Percentiles rank a stretch among this genome's conserved stretches.
phyloP scores from a whole-genome alignment of 345 rosid genomes.

The Citrus inodora region DNA sequence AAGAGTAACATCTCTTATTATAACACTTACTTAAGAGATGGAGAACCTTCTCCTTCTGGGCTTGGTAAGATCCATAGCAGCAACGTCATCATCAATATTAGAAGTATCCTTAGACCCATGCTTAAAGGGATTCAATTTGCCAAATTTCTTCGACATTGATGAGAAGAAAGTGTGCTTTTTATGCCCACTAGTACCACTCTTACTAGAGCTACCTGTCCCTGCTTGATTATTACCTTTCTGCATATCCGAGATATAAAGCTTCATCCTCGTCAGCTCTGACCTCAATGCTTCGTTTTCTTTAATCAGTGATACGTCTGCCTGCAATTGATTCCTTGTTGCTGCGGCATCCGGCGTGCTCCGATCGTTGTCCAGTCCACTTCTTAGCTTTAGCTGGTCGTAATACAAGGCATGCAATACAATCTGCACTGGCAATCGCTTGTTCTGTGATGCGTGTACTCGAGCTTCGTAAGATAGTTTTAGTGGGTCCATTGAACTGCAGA shows the following conservation, averaged over 20 bases:
- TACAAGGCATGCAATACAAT: slow-evolving; percentile 83
- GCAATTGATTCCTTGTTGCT: slow-evolving; percentile 51
- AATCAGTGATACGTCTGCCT: slow-evolving; percentile 58
- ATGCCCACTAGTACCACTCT: slow-evolving; percentile 18
- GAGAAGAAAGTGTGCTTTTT: slow-evolving; percentile 59
- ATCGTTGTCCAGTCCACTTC: slow-evolving; percentile 55
- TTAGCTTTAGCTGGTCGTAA: slow-evolving; percentile 82
- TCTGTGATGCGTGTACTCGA: slow-evolving; percentile 92
- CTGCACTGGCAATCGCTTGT: slow-evolving; percentile 88
- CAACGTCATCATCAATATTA: slow-evolving; percentile 50
- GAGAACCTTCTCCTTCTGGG: slow-evolving; percentile 97
- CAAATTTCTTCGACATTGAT: slow-evolving; percentile 80
- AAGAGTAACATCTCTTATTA: not conserved
- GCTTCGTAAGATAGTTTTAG: slow-evolving; percentile 85
- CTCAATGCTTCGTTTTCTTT: slow-evolving; percentile 87
- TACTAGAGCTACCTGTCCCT: slow-evolving; percentile 23
- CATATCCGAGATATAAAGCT: slow-evolving; percentile 61
- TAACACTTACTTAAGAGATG: slow-evolving; percentile 38
- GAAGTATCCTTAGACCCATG: slow-evolving; percentile 88
- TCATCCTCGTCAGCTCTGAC: slow-evolving; percentile 83
- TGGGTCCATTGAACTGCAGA: slow-evolving; percentile 86
- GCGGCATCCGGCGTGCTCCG: slow-evolving; percentile 32
- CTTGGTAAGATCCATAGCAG: slow-evolving; percentile 54
- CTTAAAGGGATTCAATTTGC: slow-evolving; percentile 81
- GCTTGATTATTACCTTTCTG: slow-evolving; percentile 35